Evolutionary conservation across 129 eudicot species (phyloP).

Genomic region (Sambucus nigra): DNA sequence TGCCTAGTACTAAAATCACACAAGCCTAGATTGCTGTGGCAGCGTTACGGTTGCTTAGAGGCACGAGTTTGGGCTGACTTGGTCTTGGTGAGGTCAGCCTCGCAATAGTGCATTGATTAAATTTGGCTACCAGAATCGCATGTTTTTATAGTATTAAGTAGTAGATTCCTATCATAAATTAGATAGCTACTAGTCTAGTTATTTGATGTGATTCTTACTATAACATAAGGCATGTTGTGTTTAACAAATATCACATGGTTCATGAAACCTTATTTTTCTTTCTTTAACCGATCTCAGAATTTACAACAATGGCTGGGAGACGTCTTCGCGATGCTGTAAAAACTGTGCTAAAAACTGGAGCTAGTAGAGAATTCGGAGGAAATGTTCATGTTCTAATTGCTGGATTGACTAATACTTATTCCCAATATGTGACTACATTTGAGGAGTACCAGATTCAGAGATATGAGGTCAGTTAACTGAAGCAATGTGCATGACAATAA

Average conservation of each 20-base stretch:
- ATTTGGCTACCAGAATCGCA: too few relatives aligned
- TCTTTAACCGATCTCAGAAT: constrained; percentile 40
- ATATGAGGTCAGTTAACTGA: constrained; percentile 65
- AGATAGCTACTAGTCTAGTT: too few relatives aligned
- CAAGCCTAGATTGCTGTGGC: too few relatives aligned
- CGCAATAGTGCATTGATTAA: too few relatives aligned
- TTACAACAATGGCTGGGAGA: constrained; percentile 99
- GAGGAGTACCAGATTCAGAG: constrained; percentile 90
- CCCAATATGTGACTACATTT: constrained; percentile 80
- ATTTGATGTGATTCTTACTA: neutral
- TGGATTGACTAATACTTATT: constrained; percentile 89
- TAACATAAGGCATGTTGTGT: neutral
- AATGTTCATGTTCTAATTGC: constrained; percentile 81
- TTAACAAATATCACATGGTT: neutral
- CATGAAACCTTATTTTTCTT: neutral
- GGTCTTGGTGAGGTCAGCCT: too few relatives aligned
- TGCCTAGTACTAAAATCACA: too few relatives aligned
- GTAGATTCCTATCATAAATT: too few relatives aligned
- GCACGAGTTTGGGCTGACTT: too few relatives aligned
- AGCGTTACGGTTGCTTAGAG: too few relatives aligned
- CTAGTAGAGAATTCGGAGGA: constrained; percentile 32
- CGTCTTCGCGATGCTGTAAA: constrained; percentile 91
- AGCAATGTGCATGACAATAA: neutral
- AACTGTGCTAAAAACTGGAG: constrained; percentile 34
- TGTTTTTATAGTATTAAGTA: too few relatives aligned